These are phyloP conservation scores for Pseudohalonectria lignicola DNA, from an alignment of 2,329 filamentous ascomycete genomes.

Conservation along the genomic window DNA sequence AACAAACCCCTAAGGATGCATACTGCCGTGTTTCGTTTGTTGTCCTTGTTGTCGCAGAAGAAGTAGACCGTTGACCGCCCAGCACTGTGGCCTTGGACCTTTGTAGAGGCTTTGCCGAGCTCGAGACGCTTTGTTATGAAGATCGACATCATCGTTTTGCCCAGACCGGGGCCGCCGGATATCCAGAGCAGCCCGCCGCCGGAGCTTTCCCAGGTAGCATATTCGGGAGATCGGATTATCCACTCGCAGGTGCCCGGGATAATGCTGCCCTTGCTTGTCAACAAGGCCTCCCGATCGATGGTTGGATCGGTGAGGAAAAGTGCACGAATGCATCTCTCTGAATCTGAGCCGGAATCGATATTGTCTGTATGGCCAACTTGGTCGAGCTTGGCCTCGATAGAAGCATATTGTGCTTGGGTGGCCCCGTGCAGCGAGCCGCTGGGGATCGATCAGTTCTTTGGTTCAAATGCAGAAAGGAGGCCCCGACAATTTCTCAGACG, in stretches of 20 bases:
- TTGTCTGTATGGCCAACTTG: neutral
- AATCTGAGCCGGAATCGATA: neutral
- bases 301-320: neutral
- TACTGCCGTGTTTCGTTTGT: neutral
- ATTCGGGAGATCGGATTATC: neutral
- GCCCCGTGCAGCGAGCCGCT: neutral
- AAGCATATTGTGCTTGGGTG: neutral
- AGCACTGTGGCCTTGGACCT: too few relatives aligned
- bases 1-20: neutral
- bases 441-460: too few relatives aligned
- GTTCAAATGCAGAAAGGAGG: neutral
- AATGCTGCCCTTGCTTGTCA: neutral
- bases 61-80: neutral
- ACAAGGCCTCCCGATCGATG: neutral
- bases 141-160: neutral
- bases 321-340: neutral
- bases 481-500: too few relatives aligned
- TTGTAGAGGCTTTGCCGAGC: too few relatives aligned
- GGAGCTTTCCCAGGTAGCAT: neutral
- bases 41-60: neutral
- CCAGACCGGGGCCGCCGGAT: neutral
- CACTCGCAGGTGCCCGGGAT: neutral
- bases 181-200: neutral
- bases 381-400: neutral
- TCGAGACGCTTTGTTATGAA: neutral